phyloP scores from a whole-genome alignment of 805 yeast species.

The Ogataea parapolymorpha region DNA sequence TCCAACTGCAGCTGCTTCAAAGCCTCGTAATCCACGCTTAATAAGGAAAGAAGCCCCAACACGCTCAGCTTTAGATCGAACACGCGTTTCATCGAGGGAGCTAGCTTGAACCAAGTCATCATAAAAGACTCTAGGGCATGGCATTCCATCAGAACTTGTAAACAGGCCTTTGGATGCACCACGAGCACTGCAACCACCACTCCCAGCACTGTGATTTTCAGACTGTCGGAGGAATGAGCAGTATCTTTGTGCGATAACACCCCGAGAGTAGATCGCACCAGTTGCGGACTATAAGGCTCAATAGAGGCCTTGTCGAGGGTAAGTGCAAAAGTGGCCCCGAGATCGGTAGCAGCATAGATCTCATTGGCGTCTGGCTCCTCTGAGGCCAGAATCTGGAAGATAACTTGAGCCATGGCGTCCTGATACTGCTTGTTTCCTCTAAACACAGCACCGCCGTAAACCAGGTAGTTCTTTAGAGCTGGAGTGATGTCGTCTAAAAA shows the following conservation, averaged over 20 bases:
- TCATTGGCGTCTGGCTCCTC: slow-evolving; percentile 43
- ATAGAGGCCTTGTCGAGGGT: slow-evolving; percentile 47
- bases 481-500: slow-evolving; percentile 76
- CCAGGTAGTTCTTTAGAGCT: slow-evolving; percentile 69
- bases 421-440: slow-evolving; percentile 45
- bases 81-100: slow-evolving; percentile 60
- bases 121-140: slow-evolving; percentile 51
- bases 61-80: slow-evolving; percentile 76
- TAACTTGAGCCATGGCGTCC: slow-evolving; percentile 48
- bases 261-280: slow-evolving; percentile 44
- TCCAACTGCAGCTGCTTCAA: slow-evolving; percentile 27
- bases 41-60: slow-evolving; percentile 60
- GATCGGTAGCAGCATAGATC: slow-evolving; percentile 53
- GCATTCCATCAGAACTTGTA: slow-evolving; percentile 46
- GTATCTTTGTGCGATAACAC: slow-evolving; percentile 35
- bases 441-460: slow-evolving; percentile 50
- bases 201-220: slow-evolving; percentile 51
- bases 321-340: slow-evolving; percentile 62
- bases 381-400: slow-evolving; percentile 37
- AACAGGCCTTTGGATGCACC: slow-evolving; percentile 53
- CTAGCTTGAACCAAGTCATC: slow-evolving; percentile 59
- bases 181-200: slow-evolving; percentile 62
- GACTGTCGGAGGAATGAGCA: slow-evolving; percentile 23
- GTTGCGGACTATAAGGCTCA: slow-evolving; percentile 41
- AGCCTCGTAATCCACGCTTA: slow-evolving; percentile 26